Evolutionary conservation across 2,329 filamentous ascomycete species (phyloP).

Genomic region (Aspergillus neotritici): DNA sequence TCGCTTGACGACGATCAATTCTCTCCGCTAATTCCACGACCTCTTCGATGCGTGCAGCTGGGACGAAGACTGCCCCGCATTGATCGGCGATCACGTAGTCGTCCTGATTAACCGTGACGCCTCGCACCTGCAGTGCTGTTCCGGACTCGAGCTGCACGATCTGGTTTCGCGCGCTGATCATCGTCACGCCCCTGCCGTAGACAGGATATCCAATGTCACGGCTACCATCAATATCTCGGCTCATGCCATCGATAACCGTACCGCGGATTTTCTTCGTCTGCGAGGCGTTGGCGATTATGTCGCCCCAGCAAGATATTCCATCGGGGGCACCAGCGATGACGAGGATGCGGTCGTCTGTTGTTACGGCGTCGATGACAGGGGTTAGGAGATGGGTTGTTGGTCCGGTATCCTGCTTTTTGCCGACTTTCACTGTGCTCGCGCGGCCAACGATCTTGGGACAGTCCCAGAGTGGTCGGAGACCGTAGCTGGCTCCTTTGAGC

Average conservation of each 20-base stretch:
- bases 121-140: slow-evolving; percentile 18
- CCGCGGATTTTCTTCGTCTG: slow-evolving; percentile 23
- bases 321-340: slow-evolving; percentile 17
- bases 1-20: slow-evolving; percentile 12
- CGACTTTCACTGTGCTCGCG: slow-evolving; percentile 18
- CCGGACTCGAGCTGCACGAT: slow-evolving; percentile 29
- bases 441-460: slow-evolving; percentile 20
- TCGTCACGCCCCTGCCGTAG: slow-evolving; percentile 28
- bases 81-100: slow-evolving; percentile 19
- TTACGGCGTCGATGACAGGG: slow-evolving; percentile 15
- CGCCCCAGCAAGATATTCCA: slow-evolving; percentile 20
- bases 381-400: slow-evolving; percentile 14
- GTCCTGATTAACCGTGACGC: slow-evolving; percentile 12
- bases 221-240: slow-evolving; percentile 31
- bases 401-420: slow-evolving; percentile 6
- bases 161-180: slow-evolving; percentile 29
- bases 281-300: slow-evolving; percentile 20
- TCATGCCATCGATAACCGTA: slow-evolving; percentile 29
- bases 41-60: slow-evolving; percentile 12
- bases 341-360: slow-evolving; percentile 16
- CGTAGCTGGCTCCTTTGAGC: slow-evolving; percentile 18
- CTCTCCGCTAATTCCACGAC: slow-evolving; percentile 11
- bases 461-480: slow-evolving; percentile 18
- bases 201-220: slow-evolving; percentile 30
- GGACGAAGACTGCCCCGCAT: slow-evolving; percentile 16